Evolutionary conservation across 75 land plant genomes (phyloP).

Genomic region (Pinus tabuliformis): DNA sequence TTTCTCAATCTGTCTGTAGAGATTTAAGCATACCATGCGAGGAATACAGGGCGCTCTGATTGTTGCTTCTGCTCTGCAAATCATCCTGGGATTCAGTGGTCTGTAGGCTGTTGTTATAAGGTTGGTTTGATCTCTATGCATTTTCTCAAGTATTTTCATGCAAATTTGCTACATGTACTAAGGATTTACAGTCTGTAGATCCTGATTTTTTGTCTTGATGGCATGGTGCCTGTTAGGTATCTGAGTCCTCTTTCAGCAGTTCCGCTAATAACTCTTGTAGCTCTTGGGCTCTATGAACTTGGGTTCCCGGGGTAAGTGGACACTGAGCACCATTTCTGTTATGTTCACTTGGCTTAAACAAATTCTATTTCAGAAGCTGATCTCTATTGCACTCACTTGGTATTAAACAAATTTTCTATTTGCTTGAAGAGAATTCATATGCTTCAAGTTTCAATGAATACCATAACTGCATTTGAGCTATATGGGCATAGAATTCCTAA

Average conservation of each 20-base stretch:
- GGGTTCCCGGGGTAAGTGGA: constrained; percentile 87
- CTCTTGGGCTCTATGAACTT: constrained; percentile 86
- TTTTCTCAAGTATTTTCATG: neutral
- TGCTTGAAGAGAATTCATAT: neutral
- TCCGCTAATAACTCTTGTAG: constrained; percentile 74
- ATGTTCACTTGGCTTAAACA: neutral
- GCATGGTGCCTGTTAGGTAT: constrained; percentile 37
- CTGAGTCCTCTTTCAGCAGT: constrained; percentile 83
- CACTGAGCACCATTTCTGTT: neutral
- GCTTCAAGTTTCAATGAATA: neutral
- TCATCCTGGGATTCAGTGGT: constrained; percentile 92
- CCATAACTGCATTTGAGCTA: neutral
- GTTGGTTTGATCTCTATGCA: constrained; percentile 20
- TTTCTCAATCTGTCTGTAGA: constrained; percentile 36
- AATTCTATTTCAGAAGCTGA: neutral
- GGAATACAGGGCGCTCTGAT: constrained; percentile 90
- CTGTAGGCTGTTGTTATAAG: constrained; percentile 93
- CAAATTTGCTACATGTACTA: constrained; percentile 3
- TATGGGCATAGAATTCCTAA: neutral
- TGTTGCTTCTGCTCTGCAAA: constrained; percentile 83
- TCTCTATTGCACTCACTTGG: neutral
- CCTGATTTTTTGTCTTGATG: neutral
- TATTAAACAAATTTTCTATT: neutral
- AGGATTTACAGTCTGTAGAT: neutral
- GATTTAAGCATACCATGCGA: constrained; percentile 77